Percentiles rank a stretch among this genome's conserved stretches.
Evolutionary conservation across 2,329 filamentous ascomycete species (phyloP).

Genomic region (Fusarium sp.): DNA sequence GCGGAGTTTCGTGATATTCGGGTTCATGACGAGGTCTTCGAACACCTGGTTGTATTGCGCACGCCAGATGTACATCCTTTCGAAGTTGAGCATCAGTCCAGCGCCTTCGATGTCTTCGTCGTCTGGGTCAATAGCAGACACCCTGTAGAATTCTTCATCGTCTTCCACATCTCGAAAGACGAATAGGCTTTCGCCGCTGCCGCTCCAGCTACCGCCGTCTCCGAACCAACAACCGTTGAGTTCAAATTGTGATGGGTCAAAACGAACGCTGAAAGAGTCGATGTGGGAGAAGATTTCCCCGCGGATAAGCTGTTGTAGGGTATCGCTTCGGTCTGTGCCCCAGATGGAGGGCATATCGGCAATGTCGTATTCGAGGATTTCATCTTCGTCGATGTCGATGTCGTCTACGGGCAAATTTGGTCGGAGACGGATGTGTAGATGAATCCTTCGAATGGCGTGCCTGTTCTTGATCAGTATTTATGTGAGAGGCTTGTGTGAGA

Average conservation of each 20-base stretch:
- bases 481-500: background rate
- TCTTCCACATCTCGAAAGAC: background rate
- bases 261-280: background rate
- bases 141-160: background rate
- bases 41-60: conserved; percentile 5
- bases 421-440: background rate
- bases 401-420: background rate
- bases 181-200: background rate
- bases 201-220: fast-evolving
- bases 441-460: background rate
- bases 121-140: too few species aligned
- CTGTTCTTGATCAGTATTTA: fast-evolving
- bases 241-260: background rate
- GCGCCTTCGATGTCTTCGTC: fast-evolving
- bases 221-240: background rate
- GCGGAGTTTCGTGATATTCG: background rate
- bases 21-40: background rate
- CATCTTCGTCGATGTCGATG: fast-evolving
- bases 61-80: background rate
- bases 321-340: background rate
- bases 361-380: too few species aligned
- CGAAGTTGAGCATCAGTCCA: background rate
- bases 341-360: background rate
- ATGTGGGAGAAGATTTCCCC: background rate
- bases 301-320: background rate